Conservation (phyloP, 495 filamentous ascomycete genomes). For the Neurospora sp. region DNA sequence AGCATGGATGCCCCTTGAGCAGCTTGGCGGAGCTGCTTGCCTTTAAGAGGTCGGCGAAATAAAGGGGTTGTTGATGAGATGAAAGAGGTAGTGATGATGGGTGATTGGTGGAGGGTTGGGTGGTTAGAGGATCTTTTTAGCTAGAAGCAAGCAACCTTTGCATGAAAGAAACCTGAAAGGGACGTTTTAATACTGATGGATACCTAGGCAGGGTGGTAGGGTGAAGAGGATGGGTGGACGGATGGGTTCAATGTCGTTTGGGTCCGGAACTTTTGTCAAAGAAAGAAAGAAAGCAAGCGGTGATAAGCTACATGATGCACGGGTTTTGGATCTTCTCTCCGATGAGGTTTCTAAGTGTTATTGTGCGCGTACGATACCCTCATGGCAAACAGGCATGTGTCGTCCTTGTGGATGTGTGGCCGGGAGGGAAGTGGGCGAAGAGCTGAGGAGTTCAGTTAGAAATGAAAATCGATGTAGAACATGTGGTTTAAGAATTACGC, state of each 20-base stretch:
- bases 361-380: not conserved
- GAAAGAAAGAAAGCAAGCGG: not conserved
- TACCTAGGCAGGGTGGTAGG: not conserved
- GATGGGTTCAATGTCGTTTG: not conserved
- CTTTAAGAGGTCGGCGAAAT: slow-evolving; percentile 53
- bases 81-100: not conserved
- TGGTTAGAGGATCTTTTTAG: not conserved
- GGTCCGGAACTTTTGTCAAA: not conserved
- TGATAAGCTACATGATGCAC: not conserved
- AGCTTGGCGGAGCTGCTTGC: slow-evolving; percentile 79
- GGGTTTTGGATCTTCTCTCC: not conserved
- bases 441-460: not conserved
- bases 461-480: not conserved
- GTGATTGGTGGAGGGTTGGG: not conserved
- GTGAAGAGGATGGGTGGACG: not conserved
- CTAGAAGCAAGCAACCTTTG: not conserved
- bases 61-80: slow-evolving; percentile 8
- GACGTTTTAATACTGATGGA: not conserved
- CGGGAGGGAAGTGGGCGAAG: not conserved
- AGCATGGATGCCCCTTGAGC: slow-evolving; percentile 65
- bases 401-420: not conserved
- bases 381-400: not conserved
- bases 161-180: not conserved
- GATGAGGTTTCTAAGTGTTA: not conserved
- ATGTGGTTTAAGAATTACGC: not conserved